A percentile compares a stretch with the other conserved stretches of the same genome.
Conservation (phyloP, 2,329 filamentous ascomycete genomes). For the Mariannaea sp. region DNA sequence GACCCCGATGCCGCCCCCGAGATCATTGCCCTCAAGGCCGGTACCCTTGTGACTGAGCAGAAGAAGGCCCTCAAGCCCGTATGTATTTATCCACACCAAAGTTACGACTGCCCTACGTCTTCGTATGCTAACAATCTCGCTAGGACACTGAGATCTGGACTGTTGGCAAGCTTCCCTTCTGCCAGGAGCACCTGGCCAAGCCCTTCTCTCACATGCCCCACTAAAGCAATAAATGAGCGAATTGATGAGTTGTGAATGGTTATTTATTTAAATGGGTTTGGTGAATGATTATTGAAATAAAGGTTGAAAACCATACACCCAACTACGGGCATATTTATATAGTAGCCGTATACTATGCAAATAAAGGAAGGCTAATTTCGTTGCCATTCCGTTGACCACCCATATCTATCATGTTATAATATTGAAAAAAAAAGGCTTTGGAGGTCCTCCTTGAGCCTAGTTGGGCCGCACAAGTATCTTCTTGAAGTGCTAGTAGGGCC, state of each 20-base stretch:
- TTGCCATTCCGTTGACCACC: background rate
- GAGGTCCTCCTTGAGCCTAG: no score
- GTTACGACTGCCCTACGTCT: background rate
- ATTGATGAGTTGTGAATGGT: background rate
- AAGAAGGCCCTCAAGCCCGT: slow-evolving; percentile 72
- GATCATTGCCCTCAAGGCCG: slow-evolving; percentile 72
- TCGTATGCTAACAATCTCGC: slow-evolving; percentile 20
- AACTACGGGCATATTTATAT: background rate
- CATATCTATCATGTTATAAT: background rate
- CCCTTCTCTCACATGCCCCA: slow-evolving; percentile 68
- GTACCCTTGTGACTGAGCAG: slow-evolving; percentile 65
- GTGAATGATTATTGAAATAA: slow-evolving; percentile 1
- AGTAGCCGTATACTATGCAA: background rate
- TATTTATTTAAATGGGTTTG: slow-evolving; percentile 6
- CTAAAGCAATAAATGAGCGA: slow-evolving; percentile 40
- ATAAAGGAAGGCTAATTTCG: background rate
- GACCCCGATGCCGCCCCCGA: slow-evolving; percentile 72
- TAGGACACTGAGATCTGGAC: slow-evolving; percentile 74
- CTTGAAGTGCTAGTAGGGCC: no score
- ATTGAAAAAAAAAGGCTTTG: no score
- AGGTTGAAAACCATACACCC: slow-evolving; percentile 1
- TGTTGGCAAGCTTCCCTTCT: slow-evolving; percentile 70
- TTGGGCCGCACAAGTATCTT: no score
- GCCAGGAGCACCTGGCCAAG: slow-evolving; percentile 67
- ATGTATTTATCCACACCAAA: slow-evolving; percentile 34